phyloP scores from a whole-genome alignment of 148 eudicot species.

The Silene conica region DNA sequence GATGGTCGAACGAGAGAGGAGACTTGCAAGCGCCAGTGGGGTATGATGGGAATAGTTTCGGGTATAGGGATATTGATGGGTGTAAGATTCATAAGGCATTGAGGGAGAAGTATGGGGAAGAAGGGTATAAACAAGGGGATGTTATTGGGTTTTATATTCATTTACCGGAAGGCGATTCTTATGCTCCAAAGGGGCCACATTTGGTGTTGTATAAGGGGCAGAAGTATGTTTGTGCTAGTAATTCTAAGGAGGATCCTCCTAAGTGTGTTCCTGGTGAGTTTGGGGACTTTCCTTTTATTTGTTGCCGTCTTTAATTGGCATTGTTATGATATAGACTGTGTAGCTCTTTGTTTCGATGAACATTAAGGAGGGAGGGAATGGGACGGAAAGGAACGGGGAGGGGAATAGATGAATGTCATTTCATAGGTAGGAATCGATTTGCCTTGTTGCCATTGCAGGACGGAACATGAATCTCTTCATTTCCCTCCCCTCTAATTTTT shows the following conservation, averaged over 20 bases:
- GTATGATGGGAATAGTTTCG: constrained; percentile 83
- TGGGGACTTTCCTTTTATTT: neutral
- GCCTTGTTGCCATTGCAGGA: neutral
- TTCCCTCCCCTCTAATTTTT: neutral
- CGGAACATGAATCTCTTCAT: no score
- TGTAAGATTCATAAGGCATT: constrained; percentile 88
- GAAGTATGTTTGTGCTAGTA: constrained; percentile 59
- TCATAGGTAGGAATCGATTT: no score
- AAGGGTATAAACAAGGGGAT: constrained; percentile 88
- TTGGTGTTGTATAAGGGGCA: constrained; percentile 83
- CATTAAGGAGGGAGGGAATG: neutral
- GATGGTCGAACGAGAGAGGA: constrained; percentile 93
- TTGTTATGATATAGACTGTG: no score
- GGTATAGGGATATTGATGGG: constrained; percentile 97
- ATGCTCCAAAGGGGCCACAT: constrained; percentile 56
- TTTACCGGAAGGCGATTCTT: constrained; percentile 71
- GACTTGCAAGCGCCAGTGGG: constrained; percentile 99
- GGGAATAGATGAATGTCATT: no score
- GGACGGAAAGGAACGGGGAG: no score
- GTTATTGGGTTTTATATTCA: constrained; percentile 89
- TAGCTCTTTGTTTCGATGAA: neutral
- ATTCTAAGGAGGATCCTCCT: constrained; percentile 77
- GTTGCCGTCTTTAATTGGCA: neutral
- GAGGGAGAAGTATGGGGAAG: constrained; percentile 86
- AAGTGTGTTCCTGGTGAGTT: constrained; percentile 75